These are phyloP conservation scores for Hypoxylon sp. DNA, from an alignment of 2,329 filamentous ascomycete genomes.

Conservation along the genomic window DNA sequence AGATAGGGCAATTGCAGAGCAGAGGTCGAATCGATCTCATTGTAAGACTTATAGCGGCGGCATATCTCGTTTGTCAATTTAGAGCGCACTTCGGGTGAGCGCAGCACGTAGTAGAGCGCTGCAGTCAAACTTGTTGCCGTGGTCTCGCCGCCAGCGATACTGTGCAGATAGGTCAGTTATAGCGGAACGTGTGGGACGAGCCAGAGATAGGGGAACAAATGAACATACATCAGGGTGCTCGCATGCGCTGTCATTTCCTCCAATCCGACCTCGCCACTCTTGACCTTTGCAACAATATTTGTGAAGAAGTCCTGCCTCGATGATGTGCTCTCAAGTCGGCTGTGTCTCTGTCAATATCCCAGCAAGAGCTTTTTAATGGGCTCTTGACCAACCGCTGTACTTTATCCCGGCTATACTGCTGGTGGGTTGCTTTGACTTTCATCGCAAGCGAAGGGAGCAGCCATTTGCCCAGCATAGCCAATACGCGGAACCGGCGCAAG, in stretches of 20 bases:
- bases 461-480: conserved; percentile 3
- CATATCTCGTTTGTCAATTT: conserved; percentile 39
- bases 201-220: background rate
- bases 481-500: conserved; percentile 24
- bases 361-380: background rate
- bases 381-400: conserved; percentile 25
- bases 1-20: conserved; percentile 41
- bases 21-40: conserved; percentile 40
- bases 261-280: conserved; percentile 23
- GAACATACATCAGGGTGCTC: conserved; percentile 20
- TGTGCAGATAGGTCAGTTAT: background rate
- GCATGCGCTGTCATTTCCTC: conserved; percentile 42
- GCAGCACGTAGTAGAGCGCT: conserved; percentile 20
- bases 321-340: conserved; percentile 25
- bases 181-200: background rate
- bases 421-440: conserved; percentile 25
- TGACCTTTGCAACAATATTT: conserved; percentile 31
- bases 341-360: conserved; percentile 5
- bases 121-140: conserved; percentile 27
- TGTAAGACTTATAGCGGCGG: conserved; percentile 34
- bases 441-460: conserved; percentile 24
- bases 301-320: conserved; percentile 37
- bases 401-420: conserved; percentile 25
- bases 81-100: background rate
- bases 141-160: conserved; percentile 39